A percentile compares a stretch with the other conserved stretches of the same genome.
These are phyloP conservation scores for Xylariaceae sp. DNA, from an alignment of 2,329 filamentous ascomycete genomes.

Conservation along the genomic window DNA sequence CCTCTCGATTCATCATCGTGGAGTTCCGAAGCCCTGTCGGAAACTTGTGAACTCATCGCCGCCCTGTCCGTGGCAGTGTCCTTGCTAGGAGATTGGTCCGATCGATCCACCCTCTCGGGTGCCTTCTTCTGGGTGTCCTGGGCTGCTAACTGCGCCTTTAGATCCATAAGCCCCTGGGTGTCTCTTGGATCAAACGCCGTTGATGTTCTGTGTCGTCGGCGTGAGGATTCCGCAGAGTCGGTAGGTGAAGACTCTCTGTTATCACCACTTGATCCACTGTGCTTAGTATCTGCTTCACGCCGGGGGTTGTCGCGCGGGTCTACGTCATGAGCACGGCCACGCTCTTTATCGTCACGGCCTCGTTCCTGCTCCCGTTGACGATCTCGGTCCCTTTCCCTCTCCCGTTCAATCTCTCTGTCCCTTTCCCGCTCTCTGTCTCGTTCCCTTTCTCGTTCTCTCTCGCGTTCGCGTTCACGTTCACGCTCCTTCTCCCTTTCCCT, in stretches of 20 bases:
- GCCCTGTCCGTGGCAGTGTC: slow-evolving; percentile 17
- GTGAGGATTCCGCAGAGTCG: slow-evolving; percentile 36
- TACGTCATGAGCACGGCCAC: slow-evolving; percentile 16
- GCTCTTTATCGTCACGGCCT: slow-evolving; percentile 10
- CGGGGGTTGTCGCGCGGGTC: slow-evolving; percentile 30
- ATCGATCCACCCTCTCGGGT: slow-evolving; percentile 22
- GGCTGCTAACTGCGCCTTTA: slow-evolving; percentile 49
- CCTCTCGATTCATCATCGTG: slow-evolving; percentile 33
- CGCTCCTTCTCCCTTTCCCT: slow-evolving; percentile 13
- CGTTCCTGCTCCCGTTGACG: slow-evolving; percentile 13
- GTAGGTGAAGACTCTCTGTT: slow-evolving; percentile 41
- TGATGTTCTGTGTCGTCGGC: slow-evolving; percentile 37
- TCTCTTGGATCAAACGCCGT: slow-evolving; percentile 51
- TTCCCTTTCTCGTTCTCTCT: slow-evolving; percentile 17
- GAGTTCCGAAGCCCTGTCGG: slow-evolving; percentile 16
- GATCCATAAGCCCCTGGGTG: slow-evolving; percentile 43
- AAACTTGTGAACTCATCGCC: slow-evolving; percentile 9
- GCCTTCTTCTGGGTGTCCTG: slow-evolving; percentile 33
- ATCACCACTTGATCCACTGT: slow-evolving; percentile 21
- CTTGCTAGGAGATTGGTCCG: slow-evolving; percentile 10
- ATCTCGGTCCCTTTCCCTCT: slow-evolving; percentile 17
- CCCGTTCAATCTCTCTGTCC: slow-evolving; percentile 16
- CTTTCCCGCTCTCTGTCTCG: slow-evolving; percentile 13
- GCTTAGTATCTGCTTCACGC: slow-evolving; percentile 38
- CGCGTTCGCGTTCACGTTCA: slow-evolving; percentile 7